Percentiles rank a stretch among this genome's conserved stretches.
phyloP scores from a whole-genome alignment of 2,329 filamentous ascomycete species.

The Trichoderma harzianum region DNA sequence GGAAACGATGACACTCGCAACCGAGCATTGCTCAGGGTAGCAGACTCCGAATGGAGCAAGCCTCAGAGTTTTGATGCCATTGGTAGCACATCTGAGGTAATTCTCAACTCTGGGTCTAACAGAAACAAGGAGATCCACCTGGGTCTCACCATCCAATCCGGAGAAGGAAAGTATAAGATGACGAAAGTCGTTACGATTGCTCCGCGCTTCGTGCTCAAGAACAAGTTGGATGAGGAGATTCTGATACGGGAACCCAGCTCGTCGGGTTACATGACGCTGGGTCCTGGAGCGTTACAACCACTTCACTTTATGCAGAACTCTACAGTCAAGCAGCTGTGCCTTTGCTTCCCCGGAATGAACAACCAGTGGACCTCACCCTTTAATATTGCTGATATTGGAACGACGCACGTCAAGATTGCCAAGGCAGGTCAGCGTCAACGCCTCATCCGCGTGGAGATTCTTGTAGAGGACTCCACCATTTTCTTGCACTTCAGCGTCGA shows the following conservation, averaged over 20 bases:
- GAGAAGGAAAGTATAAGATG: constrained; percentile 96
- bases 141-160: constrained; percentile 82
- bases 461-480: constrained; percentile 90
- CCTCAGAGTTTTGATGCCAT: constrained; percentile 98
- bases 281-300: constrained; percentile 75
- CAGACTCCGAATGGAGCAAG: constrained; percentile 92
- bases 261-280: constrained; percentile 75
- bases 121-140: constrained; percentile 81
- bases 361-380: constrained; percentile 98
- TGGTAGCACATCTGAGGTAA: constrained; percentile 84
- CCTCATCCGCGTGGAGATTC: constrained; percentile 79
- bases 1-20: constrained; percentile 86
- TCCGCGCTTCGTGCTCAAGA: constrained; percentile 90
- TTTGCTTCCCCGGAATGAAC: constrained; percentile 91
- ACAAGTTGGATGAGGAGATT: constrained; percentile 84
- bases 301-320: constrained; percentile 86
- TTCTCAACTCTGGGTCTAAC: constrained; percentile 75
- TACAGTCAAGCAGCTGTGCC: constrained; percentile 79
- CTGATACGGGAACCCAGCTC: constrained; percentile 90
- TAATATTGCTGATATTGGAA: constrained; percentile 93
- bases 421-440: constrained; percentile 86
- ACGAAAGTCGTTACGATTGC: constrained; percentile 93
- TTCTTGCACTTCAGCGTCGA: constrained; percentile 90
- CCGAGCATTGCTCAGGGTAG: constrained; percentile 80
- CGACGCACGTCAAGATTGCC: constrained; percentile 87